phyloP scores from a whole-genome alignment of 768 basidiomycete genomes.

The Amanita rubescens region DNA sequence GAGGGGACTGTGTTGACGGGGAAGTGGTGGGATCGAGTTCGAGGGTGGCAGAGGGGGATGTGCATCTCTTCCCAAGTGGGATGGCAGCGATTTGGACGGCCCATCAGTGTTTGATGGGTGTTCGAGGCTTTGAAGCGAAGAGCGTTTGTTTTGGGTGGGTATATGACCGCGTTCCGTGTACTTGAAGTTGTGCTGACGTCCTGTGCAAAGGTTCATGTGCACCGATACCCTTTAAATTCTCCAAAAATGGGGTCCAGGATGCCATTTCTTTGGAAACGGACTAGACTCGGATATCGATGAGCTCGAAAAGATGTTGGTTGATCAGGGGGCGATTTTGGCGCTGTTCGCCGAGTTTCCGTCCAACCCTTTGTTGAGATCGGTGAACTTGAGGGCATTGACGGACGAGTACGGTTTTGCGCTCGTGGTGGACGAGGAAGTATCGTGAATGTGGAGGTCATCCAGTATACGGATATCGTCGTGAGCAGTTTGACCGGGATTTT shows the following conservation, averaged over 20 bases:
- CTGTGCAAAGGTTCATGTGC: constrained; percentile 72
- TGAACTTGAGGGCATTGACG: constrained; percentile 73
- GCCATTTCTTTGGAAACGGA: constrained; percentile 81
- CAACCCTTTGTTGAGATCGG: constrained; percentile 86
- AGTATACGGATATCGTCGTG: constrained; percentile 82
- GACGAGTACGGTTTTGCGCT: constrained; percentile 86
- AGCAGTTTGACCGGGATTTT: constrained; percentile 94
- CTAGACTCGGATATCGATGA: constrained; percentile 67
- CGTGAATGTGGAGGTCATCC: constrained; percentile 84
- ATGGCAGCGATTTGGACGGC: constrained; percentile 96
- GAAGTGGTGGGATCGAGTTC: constrained; percentile 52
- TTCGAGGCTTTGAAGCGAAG: constrained; percentile 55
- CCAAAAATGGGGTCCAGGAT: constrained; percentile 95
- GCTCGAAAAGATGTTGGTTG: constrained; percentile 55
- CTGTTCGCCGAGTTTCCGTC: constrained; percentile 94
- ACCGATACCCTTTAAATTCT: constrained; percentile 92
- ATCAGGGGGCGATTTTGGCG: constrained; percentile 59
- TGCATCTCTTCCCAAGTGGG: constrained; percentile 80
- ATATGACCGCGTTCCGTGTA: background rate
- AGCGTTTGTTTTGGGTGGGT: constrained; percentile 92
- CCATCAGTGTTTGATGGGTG: constrained; percentile 59
- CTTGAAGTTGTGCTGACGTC: background rate
- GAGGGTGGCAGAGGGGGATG: constrained; percentile 78
- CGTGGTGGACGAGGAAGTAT: constrained; percentile 92
- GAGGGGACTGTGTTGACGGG: constrained; percentile 34